Base-by-base conservation (phyloP, 805 yeast genomes). In the Scheffersomyces ergatensis region DNA sequence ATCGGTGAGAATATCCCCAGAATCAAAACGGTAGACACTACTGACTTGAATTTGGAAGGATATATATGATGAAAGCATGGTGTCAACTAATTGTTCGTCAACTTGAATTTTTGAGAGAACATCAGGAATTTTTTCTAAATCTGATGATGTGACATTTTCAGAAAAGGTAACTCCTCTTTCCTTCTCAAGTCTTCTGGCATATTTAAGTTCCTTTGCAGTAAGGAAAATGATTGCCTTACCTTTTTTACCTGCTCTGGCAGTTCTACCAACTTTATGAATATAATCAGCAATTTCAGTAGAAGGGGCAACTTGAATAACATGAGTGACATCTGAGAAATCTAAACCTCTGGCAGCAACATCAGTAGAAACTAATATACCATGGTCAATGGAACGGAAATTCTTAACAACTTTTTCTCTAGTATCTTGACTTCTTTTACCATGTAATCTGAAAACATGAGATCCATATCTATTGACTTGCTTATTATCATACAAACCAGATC, bases 331-430 rank as follows among this genome's bases (percentile, higher is more conserved):
- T 42, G 90, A 93, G 75, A 92, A 87, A 69, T 92, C 97, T 84
- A 92, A 82, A 51, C 98, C 98, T 67, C 98, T 81, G 12, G 97
- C 97, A 46, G 90, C 95, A 44, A 92, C 97, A 64, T 89, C 96
- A 5, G 97, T 86, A 41, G 92, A 83, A 40, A 92, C 78, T 42
- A 92, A 72, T 34, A 90, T 57, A 41, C 88, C 85, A 21, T 62
- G 70, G 51, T 40, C 54, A 19, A 43, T 36, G 43, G 45, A 51
- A 48, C 82, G 76, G 70, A 83, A 86, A 26, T 56, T 55, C 37
- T 69, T 70, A 27, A 85, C 79, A 19, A 79, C 62, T 45, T 70
- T 65, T 46, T 83, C 85, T 59, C 98, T 82, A 34, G 69, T 74
- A 19, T 71, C 67, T 65, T 88, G 96, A 21, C 83, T 61, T 60